Evolutionary conservation across 169 alveolate genomes (phyloP), one percentile per base, ranked within the genome.

Genomic region (Cryptosporidium andersoni): DNA sequence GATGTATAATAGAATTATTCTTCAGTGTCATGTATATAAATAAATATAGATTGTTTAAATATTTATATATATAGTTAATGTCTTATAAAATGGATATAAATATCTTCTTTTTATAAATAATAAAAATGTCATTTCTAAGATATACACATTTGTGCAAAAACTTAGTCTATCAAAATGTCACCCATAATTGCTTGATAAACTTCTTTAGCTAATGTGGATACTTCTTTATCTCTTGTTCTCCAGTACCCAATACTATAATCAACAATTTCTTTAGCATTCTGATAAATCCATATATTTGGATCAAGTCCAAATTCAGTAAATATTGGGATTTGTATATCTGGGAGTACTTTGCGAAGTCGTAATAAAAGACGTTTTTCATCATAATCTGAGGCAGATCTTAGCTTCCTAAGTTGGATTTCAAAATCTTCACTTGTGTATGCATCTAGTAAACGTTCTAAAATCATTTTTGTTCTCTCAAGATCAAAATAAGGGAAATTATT

Each of bases 101-200:
- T 25, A 25, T 25, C 25, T 25, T 25, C 25, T 25, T 25, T 25
- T 25, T 25, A 0, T 25, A 25, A 25, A 25, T 0, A 25, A 25
- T 25, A 25, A 25, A 25, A 25, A 25, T 25, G 25, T 25, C 25
- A 25, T 25, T 25, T 25, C 0, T 25, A 25, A 25, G 25, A 25
- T 25, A 25, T 25, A 25, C 25, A 25, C 0, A 25, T 25, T 49
- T 1, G 56, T 49, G 48, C 14, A 39, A 2, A 3, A 40, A 37
- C 2, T 66, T 45, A 74, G 7, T 74, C 85, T 6, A 42, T 37
- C 2, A 74, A 40, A 4, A 68, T 74, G 7, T 74, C 85, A 16
- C 85, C 85, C 85, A 74, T 74, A n/a, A 74, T 74, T 37, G 55
- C 45, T 49, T 58, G 55, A 34, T 74, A 74, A 8, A 74, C 60